A percentile compares a stretch with the other conserved stretches of the same genome.
Evolutionary conservation across 1,139 yeast genomes (phyloP).

Genomic region (Hanseniaspora uvarum): DNA sequence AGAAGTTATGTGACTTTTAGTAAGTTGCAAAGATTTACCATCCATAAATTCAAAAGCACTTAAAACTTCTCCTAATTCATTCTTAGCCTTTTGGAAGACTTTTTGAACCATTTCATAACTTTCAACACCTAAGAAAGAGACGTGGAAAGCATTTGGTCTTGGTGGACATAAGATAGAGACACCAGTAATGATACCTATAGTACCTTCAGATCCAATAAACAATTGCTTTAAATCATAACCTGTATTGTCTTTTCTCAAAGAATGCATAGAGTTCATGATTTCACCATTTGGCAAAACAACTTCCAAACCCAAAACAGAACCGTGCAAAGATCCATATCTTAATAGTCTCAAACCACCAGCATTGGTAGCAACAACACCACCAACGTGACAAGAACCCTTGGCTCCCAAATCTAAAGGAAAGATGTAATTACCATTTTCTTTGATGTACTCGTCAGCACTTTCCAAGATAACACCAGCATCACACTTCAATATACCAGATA

Average conservation of each 20-base stretch:
- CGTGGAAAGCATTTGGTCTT: conserved; percentile 79
- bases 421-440: conserved; percentile 64
- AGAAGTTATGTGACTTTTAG: conserved; percentile 45
- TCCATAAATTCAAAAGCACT: conserved; percentile 97
- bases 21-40: conserved; percentile 55
- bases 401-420: conserved; percentile 96
- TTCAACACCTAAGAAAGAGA: conserved; percentile 76
- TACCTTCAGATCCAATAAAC: conserved; percentile 89
- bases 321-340: conserved; percentile 88
- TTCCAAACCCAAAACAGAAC: conserved; percentile 81
- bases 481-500: conserved; percentile 74
- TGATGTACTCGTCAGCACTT: conserved; percentile 67
- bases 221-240: conserved; percentile 88
- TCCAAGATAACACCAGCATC: conserved; percentile 91
- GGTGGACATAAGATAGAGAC: conserved; percentile 83
- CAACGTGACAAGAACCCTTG: conserved; percentile 92
- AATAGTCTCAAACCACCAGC: conserved; percentile 90
- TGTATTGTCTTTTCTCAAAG: conserved; percentile 85
- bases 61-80: conserved; percentile 70
- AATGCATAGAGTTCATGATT: conserved; percentile 64
- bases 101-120: conserved; percentile 73
- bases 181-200: conserved; percentile 82
- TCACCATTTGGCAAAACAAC: conserved; percentile 88
- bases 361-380: conserved; percentile 91
- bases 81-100: conserved; percentile 69